These are phyloP conservation scores for Xylaria arbuscula DNA, from an alignment of 2,329 filamentous ascomycete genomes.

Conservation along the genomic window DNA sequence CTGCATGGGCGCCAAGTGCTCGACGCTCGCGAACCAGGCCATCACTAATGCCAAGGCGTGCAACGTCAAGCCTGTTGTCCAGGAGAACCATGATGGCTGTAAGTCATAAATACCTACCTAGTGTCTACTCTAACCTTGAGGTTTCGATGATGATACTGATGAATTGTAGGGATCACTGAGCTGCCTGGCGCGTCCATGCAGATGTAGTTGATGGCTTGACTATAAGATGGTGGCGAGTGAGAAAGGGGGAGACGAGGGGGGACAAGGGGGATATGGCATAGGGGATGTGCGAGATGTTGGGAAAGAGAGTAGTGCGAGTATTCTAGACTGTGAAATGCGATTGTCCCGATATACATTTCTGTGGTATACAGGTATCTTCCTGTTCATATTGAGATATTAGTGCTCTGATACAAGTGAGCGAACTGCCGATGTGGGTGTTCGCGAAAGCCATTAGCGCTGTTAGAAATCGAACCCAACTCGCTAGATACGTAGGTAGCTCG, in stretches of 20 bases:
- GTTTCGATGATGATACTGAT: slow-evolving; percentile 23
- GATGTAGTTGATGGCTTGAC: slow-evolving; percentile 23
- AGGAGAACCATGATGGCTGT: slow-evolving; percentile 53
- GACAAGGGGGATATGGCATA: too few species aligned
- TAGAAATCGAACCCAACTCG: too few species aligned
- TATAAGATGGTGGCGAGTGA: neutral
- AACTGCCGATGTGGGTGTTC: too few species aligned
- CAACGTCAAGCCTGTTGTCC: slow-evolving; percentile 47
- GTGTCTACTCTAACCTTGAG: too few species aligned
- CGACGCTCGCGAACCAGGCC: slow-evolving; percentile 50
- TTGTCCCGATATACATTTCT: neutral
- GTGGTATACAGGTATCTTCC: neutral
- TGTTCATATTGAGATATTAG: neutral
- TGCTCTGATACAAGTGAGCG: too few species aligned
- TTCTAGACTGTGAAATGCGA: neutral
- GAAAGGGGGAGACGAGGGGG: too few species aligned
- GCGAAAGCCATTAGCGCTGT: too few species aligned
- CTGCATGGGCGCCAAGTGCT: slow-evolving; percentile 57
- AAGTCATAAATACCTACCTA: slow-evolving; percentile 38
- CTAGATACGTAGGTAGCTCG: too few species aligned
- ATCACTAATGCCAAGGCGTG: slow-evolving; percentile 49
- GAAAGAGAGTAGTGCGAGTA: neutral
- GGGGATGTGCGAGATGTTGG: too few species aligned
- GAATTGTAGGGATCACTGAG: slow-evolving; percentile 43
- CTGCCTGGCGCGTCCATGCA: slow-evolving; percentile 46